Conservation (phyloP, 306 rosid species). For the Quercus mongolica region DNA sequence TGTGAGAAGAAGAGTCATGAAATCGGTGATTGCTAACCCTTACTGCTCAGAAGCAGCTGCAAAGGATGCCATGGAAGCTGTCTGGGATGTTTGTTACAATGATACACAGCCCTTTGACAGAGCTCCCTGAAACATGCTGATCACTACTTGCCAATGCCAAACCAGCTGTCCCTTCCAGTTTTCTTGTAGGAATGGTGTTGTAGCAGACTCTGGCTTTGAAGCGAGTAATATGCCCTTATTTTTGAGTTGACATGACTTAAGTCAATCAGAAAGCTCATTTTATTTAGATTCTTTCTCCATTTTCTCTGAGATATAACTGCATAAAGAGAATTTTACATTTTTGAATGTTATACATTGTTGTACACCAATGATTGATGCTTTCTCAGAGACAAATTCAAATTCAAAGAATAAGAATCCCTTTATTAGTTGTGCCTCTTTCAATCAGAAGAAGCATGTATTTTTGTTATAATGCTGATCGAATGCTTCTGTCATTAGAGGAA, state of each 20-base stretch:
- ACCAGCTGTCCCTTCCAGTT: conserved; percentile 19
- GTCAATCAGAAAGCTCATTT: background rate
- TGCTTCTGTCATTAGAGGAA: background rate
- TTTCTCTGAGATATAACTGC: background rate
- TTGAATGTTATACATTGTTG: conserved; percentile 3
- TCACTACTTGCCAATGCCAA: conserved; percentile 5
- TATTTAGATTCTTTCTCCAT: conserved; percentile 5
- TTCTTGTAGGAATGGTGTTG: conserved; percentile 13
- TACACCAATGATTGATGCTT: background rate
- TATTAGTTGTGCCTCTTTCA: background rate
- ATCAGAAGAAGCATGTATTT: background rate
- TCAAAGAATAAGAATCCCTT: conserved; percentile 3
- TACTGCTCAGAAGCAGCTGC: conserved; percentile 55
- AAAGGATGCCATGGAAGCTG: conserved; percentile 86
- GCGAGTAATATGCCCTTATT: conserved; percentile 14
- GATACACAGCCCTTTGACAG: conserved; percentile 78
- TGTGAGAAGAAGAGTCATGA: conserved; percentile 77
- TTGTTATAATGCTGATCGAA: background rate
- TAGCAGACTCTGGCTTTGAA: background rate
- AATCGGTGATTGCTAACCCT: conserved; percentile 57
- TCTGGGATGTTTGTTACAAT: conserved; percentile 87
- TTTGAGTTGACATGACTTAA: background rate
- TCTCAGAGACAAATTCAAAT: background rate
- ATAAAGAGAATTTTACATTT: conserved; percentile 1
- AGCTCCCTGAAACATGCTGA: conserved; percentile 51